Evolutionary conservation across 805 yeast species (phyloP).

Genomic region (Metschnikowia cubensis): DNA sequence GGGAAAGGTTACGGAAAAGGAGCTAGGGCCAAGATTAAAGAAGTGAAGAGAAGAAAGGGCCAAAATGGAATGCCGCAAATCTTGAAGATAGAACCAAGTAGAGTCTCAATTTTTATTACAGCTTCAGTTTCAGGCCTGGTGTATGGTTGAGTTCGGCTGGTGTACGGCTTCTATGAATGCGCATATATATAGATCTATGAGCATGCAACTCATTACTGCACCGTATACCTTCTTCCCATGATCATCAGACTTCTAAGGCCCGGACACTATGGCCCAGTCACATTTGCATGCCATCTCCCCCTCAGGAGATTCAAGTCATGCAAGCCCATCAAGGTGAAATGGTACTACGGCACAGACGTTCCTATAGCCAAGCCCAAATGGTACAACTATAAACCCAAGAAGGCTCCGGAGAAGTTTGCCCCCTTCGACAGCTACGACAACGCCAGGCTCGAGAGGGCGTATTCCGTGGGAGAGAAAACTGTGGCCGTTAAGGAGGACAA

Average conservation of each 20-base stretch:
- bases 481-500: conserved; percentile 79
- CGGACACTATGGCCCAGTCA: background rate
- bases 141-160: background rate
- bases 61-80: background rate
- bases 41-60: too few relatives aligned
- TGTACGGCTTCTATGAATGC: background rate
- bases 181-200: background rate
- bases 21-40: background rate
- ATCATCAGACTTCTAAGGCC: background rate
- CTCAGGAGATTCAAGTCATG: conserved; percentile 2
- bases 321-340: conserved; percentile 30
- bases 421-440: conserved; percentile 69
- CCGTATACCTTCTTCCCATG: background rate
- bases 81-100: too few relatives aligned
- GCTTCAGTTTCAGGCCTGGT: background rate
- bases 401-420: conserved; percentile 55
- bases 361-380: conserved; percentile 67
- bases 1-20: conserved; percentile 16
- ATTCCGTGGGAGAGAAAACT: conserved; percentile 11
- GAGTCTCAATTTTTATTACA: too few relatives aligned
- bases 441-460: conserved; percentile 52
- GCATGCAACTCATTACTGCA: background rate
- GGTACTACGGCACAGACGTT: conserved; percentile 84
- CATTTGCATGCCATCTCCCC: background rate
- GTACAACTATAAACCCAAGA: conserved; percentile 47